phyloP scores from a whole-genome alignment of 495 filamentous ascomycete genomes.

The Talaromyces adpressus region DNA sequence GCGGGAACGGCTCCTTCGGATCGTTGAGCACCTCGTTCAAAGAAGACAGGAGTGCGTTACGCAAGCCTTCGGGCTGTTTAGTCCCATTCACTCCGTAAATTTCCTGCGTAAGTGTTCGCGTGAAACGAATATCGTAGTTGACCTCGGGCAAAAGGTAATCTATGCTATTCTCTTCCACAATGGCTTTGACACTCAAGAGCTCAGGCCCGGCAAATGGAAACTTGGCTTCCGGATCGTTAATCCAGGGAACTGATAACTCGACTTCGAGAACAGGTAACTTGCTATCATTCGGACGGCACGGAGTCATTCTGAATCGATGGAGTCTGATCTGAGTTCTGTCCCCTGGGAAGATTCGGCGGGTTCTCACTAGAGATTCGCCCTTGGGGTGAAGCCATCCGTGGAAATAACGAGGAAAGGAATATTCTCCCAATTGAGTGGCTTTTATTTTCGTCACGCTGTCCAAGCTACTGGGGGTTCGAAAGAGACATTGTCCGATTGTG shows the following conservation, averaged over 20 bases:
- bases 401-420: slow-evolving; percentile 26
- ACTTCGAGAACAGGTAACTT: slow-evolving; percentile 30
- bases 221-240: neutral
- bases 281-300: slow-evolving; percentile 17
- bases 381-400: slow-evolving; percentile 23
- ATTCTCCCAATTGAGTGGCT: slow-evolving; percentile 26
- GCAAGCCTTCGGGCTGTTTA: neutral
- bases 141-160: slow-evolving; percentile 39
- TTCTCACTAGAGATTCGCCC: slow-evolving; percentile 20
- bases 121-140: slow-evolving; percentile 34
- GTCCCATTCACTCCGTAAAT: slow-evolving; percentile 10
- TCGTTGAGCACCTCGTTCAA: neutral
- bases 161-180: slow-evolving; percentile 24
- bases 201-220: slow-evolving; percentile 8
- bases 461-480: slow-evolving; percentile 7
- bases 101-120: slow-evolving; percentile 24
- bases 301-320: slow-evolving; percentile 27
- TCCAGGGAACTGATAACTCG: slow-evolving; percentile 16
- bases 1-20: slow-evolving; percentile 16
- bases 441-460: slow-evolving; percentile 12
- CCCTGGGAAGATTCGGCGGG: slow-evolving; percentile 11
- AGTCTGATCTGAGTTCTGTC: slow-evolving; percentile 8
- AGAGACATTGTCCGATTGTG: slow-evolving; percentile 34
- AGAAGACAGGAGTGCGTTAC: neutral
- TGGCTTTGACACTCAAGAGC: slow-evolving; percentile 22